phyloP scores from a whole-genome alignment of 805 yeast genomes.

The Torulaspora delbrueckii region DNA sequence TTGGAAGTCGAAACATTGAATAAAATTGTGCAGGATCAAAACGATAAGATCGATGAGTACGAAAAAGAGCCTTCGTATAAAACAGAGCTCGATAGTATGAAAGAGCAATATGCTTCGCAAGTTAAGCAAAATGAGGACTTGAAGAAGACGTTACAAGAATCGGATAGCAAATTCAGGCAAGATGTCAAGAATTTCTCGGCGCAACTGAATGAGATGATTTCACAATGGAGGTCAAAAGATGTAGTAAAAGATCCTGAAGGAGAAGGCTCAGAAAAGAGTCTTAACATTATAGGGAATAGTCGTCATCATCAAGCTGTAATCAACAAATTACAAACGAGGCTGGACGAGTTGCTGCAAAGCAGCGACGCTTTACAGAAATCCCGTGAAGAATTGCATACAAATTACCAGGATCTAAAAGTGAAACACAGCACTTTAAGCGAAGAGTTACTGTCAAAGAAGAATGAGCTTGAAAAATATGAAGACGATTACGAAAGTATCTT shows the following conservation, averaged over 20 bases:
- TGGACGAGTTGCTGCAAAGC: conserved; percentile 49
- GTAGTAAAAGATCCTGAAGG: conserved; percentile 3
- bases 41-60: conserved; percentile 42
- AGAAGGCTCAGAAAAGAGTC: conserved; percentile 15
- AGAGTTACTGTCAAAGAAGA: conserved; percentile 28
- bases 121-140: conserved; percentile 41
- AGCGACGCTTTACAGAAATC: conserved; percentile 41
- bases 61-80: conserved; percentile 42
- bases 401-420: conserved; percentile 30
- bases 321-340: conserved; percentile 46
- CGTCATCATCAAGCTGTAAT: conserved; percentile 33
- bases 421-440: conserved; percentile 26
- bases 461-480: conserved; percentile 45
- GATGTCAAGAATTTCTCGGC: conserved; percentile 27
- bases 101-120: conserved; percentile 42
- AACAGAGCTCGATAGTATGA: conserved; percentile 46
- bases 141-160: conserved; percentile 37
- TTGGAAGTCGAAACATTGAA: conserved; percentile 51
- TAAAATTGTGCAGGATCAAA: conserved; percentile 50
- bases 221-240: conserved; percentile 21
- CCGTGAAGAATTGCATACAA: conserved; percentile 34
- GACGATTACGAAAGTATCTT: conserved; percentile 66
- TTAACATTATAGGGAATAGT: conserved; percentile 8
- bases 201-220: conserved; percentile 29
- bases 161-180: conserved; percentile 32